Percentiles rank a stretch among this genome's conserved stretches.
Conservation (phyloP, 768 basidiomycete species). For the Pleurotus pulmonarius region DNA sequence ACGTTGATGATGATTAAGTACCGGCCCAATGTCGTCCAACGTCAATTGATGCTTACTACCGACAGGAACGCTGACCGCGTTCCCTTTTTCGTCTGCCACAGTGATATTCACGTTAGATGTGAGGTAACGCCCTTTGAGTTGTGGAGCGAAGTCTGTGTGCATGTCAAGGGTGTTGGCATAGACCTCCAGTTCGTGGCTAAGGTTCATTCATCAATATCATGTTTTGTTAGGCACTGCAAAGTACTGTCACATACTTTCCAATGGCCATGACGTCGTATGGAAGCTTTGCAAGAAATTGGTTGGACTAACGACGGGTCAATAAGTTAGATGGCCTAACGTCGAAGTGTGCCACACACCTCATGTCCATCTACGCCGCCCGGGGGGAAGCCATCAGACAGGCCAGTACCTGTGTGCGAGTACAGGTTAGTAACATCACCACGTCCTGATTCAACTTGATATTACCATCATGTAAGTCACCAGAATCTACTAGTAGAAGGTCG, state of each 20-base stretch:
- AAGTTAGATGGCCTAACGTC: no score
- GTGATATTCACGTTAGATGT: conserved; percentile 89
- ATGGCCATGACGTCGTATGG: conserved; percentile 80
- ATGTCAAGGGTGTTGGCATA: conserved; percentile 67
- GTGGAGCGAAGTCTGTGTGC: conserved; percentile 65
- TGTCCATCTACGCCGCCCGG: conserved; percentile 69
- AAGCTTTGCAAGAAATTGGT: conserved; percentile 4
- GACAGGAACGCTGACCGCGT: conserved; percentile 31
- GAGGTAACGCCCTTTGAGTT: conserved; percentile 69
- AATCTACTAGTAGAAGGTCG: conserved; percentile 80
- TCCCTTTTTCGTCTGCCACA: conserved; percentile 37
- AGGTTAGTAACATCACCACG: not conserved
- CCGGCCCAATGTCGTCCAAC: no score
- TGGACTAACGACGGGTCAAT: not conserved
- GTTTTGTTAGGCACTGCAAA: not conserved
- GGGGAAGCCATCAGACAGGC: conserved; percentile 73
- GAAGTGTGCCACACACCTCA: conserved; percentile 40
- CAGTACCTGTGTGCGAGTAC: conserved; percentile 48
- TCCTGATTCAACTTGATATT: not conserved
- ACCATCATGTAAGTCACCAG: conserved; percentile 78
- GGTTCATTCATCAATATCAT: not conserved
- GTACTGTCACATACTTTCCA: conserved; percentile 60
- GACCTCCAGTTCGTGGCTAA: conserved; percentile 78
- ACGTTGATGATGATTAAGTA: not conserved
- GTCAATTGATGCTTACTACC: conserved; percentile 24